Conservation (phyloP, 164 flowering plant genomes). For the Vitis rupestris region DNA sequence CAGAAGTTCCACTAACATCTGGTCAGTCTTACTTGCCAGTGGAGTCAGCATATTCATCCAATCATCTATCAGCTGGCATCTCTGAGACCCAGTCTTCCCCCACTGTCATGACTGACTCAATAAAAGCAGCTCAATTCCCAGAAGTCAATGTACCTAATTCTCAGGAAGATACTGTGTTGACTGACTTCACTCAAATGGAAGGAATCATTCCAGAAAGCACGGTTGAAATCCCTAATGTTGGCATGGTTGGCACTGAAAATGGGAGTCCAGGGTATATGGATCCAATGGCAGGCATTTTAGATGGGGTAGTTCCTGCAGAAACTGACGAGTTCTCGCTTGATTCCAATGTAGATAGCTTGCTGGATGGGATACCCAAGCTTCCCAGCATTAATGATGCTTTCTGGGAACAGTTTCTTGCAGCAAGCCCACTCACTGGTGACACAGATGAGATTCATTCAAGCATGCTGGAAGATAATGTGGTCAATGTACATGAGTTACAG, state of each 20-base stretch:
- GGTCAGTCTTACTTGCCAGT: slow-evolving; percentile 26
- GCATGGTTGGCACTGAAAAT: slow-evolving; percentile 17
- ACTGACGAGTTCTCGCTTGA: slow-evolving; percentile 24
- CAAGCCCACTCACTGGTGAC: slow-evolving; percentile 40
- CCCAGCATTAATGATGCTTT: slow-evolving; percentile 59
- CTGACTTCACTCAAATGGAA: slow-evolving; percentile 19
- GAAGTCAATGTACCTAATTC: slow-evolving; percentile 11
- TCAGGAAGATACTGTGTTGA: slow-evolving; percentile 18
- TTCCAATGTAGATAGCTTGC: slow-evolving; percentile 23
- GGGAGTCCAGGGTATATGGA: slow-evolving; percentile 19
- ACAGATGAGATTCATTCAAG: slow-evolving; percentile 39
- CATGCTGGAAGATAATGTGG: slow-evolving; percentile 19
- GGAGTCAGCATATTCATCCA: slow-evolving; percentile 18
- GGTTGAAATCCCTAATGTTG: slow-evolving; percentile 19
- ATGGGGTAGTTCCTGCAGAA: slow-evolving; percentile 26
- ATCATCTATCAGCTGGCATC: slow-evolving; percentile 8
- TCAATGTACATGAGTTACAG: slow-evolving; percentile 25
- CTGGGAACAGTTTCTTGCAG: slow-evolving; percentile 76
- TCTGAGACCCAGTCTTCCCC: slow-evolving; percentile 38
- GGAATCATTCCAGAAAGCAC: slow-evolving; percentile 21
- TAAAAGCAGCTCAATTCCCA: slow-evolving; percentile 14
- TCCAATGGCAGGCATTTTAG: slow-evolving; percentile 23
- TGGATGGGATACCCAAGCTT: slow-evolving; percentile 41
- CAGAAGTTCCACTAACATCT: slow-evolving; percentile 58
- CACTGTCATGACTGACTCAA: slow-evolving; percentile 6